phyloP scores from a whole-genome alignment of 768 basidiomycete species.

The Cantharellus anzutake region DNA sequence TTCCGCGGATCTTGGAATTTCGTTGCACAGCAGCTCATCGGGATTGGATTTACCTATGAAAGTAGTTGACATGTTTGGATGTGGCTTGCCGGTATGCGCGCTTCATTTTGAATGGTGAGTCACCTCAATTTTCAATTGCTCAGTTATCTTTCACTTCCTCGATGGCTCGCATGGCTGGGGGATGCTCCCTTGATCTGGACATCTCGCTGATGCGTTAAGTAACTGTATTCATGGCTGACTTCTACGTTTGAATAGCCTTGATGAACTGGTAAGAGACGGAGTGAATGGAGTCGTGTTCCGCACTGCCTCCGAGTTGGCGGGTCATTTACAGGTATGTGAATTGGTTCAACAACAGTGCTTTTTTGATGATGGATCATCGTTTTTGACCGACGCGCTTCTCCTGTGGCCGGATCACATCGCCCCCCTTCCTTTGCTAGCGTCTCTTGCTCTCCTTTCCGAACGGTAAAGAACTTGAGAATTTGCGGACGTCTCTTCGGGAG shows the following conservation, averaged over 20 bases:
- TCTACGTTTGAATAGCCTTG: constrained; percentile 29
- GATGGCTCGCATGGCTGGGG: too few species aligned
- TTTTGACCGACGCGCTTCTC: neutral
- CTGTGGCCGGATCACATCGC: neutral
- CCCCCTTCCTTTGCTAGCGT: constrained; percentile 19
- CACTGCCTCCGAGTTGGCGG: constrained; percentile 43
- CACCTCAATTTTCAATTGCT: neutral
- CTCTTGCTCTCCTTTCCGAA: constrained; percentile 43
- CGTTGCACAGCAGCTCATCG: constrained; percentile 78
- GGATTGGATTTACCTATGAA: constrained; percentile 95
- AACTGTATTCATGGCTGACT: too few species aligned
- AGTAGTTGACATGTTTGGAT: constrained; percentile 98
- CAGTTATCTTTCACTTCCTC: neutral
- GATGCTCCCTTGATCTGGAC: too few species aligned
- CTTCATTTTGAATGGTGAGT: constrained; percentile 70
- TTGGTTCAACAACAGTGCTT: neutral
- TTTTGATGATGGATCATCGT: neutral
- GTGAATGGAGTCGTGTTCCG: constrained; percentile 71
- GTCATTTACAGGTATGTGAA: constrained; percentile 43
- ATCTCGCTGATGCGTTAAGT: too few species aligned
- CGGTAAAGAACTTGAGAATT: constrained; percentile 27
- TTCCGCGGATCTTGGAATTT: constrained; percentile 81
- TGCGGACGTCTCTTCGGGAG: constrained; percentile 31
- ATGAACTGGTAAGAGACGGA: constrained; percentile 72
- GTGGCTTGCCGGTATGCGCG: constrained; percentile 84